phyloP scores from a whole-genome alignment of 2,329 filamentous ascomycete species.

The Ophiostoma perfectum region DNA sequence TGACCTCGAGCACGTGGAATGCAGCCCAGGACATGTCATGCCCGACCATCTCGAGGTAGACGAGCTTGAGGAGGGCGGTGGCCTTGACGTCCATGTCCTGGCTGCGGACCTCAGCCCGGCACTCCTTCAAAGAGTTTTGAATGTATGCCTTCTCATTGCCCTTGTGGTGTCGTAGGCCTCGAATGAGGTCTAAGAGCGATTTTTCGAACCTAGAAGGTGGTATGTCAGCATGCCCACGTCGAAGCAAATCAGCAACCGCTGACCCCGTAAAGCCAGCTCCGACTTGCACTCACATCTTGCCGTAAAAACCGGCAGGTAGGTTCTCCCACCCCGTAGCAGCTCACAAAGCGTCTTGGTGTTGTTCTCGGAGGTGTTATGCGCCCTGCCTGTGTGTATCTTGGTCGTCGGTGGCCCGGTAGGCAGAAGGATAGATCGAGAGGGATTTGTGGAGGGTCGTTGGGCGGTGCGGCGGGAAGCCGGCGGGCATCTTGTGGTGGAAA shows the following conservation, averaged over 20 bases:
- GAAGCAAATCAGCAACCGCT: background rate
- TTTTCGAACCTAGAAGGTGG: conserved; percentile 82
- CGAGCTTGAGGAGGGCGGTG: conserved; percentile 87
- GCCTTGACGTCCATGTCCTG: conserved; percentile 98
- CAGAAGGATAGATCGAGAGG: conserved; percentile 10
- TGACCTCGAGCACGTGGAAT: conserved; percentile 97
- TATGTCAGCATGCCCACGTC: conserved; percentile 1
- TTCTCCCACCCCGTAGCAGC: conserved; percentile 15
- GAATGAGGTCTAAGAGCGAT: conserved; percentile 96
- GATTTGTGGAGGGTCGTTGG: background rate
- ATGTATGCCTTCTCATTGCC: conserved; percentile 94
- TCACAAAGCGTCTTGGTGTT: background rate
- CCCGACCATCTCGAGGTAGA: conserved; percentile 98
- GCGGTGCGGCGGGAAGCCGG: conserved; percentile 4
- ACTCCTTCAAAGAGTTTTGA: conserved; percentile 89
- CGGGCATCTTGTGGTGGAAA: conserved; percentile 16
- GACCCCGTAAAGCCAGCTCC: background rate
- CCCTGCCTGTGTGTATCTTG: background rate
- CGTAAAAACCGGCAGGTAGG: conserved; percentile 8
- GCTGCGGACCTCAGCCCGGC: conserved; percentile 82
- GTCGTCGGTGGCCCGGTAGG: conserved; percentile 10
- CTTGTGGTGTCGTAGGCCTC: conserved; percentile 91
- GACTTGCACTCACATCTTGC: conserved; percentile 19
- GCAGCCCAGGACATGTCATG: conserved; percentile 99
- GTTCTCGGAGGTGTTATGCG: background rate